phyloP scores from a whole-genome alignment of 306 rosid species.

The Acacia confusa region DNA sequence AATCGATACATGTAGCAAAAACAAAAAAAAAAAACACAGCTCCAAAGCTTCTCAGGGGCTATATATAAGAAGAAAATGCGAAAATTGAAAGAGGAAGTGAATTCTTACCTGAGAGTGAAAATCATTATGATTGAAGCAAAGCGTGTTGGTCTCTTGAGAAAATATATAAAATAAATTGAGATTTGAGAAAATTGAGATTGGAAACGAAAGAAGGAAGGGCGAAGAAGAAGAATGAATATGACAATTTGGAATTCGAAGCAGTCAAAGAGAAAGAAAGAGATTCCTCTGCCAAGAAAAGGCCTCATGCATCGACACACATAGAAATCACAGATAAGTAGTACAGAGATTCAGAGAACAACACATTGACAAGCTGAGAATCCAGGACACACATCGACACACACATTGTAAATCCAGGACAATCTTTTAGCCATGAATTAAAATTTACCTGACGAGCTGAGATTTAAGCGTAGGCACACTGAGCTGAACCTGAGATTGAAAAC shows the following conservation, averaged over 20 bases:
- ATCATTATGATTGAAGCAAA: slow-evolving; percentile 36
- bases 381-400: too few relatives aligned
- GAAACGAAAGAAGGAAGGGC: slow-evolving; percentile 8
- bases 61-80: not conserved
- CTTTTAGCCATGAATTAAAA: too few relatives aligned
- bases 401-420: too few relatives aligned
- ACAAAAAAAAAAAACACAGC: not conserved
- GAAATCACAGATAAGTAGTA: too few relatives aligned
- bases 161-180: slow-evolving; percentile 7
- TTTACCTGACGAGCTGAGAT: too few relatives aligned
- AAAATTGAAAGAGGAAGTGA: not conserved
- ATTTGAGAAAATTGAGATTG: not conserved
- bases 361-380: too few relatives aligned
- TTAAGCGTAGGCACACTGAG: too few relatives aligned
- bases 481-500: too few relatives aligned
- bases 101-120: slow-evolving; percentile 51
- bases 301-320: too few relatives aligned
- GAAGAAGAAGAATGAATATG: slow-evolving; percentile 8
- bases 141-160: slow-evolving; percentile 8
- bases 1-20: too few relatives aligned
- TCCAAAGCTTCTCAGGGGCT: not conserved
- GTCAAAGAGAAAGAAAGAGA: slow-evolving; percentile 22
- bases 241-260: slow-evolving; percentile 20
- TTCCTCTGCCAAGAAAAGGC: too few relatives aligned
- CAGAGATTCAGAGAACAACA: too few relatives aligned